Conservation (phyloP, 2,329 filamentous ascomycete genomes). For the Falciphora oryzae region DNA sequence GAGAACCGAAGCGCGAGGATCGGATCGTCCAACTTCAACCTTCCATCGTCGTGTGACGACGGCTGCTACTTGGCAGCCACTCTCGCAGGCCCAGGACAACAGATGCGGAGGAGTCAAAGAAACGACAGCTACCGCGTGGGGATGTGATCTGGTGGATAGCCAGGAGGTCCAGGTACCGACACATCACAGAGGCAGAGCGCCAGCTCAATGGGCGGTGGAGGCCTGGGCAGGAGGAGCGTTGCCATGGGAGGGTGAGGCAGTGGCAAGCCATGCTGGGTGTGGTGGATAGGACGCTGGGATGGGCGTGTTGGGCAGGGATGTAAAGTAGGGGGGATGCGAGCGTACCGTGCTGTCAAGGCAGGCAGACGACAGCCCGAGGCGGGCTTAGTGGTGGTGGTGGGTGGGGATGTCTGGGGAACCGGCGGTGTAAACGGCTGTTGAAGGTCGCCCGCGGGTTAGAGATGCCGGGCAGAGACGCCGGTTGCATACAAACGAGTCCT, state of each 20-base stretch:
- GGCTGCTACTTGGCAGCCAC: neutral
- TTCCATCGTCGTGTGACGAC: neutral
- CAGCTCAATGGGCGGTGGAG: conserved; percentile 1
- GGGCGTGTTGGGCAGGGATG: conserved; percentile 1
- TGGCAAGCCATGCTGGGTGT: neutral
- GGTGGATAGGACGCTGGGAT: neutral
- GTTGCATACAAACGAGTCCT: conserved; percentile 9
- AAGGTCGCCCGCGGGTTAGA: neutral
- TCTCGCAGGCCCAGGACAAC: neutral
- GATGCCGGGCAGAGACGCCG: neutral
- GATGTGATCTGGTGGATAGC: neutral
- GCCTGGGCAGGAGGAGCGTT: neutral
- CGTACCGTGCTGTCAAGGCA: neutral
- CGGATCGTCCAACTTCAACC: conserved; percentile 1
- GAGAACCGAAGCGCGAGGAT: neutral
- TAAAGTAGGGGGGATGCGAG: neutral
- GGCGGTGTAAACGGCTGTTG: conserved; percentile 10
- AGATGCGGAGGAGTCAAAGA: neutral
- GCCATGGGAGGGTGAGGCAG: no score
- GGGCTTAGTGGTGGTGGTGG: conserved; percentile 2
- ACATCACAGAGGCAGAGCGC: neutral
- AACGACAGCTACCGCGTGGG: neutral
- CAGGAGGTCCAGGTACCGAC: neutral
- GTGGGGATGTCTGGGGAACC: conserved; percentile 3
- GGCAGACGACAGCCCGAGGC: neutral